Evolutionary conservation across 768 basidiomycete species (phyloP), one percentile per base, ranked within the genome.

Genomic region (Termitomyces sp.): DNA sequence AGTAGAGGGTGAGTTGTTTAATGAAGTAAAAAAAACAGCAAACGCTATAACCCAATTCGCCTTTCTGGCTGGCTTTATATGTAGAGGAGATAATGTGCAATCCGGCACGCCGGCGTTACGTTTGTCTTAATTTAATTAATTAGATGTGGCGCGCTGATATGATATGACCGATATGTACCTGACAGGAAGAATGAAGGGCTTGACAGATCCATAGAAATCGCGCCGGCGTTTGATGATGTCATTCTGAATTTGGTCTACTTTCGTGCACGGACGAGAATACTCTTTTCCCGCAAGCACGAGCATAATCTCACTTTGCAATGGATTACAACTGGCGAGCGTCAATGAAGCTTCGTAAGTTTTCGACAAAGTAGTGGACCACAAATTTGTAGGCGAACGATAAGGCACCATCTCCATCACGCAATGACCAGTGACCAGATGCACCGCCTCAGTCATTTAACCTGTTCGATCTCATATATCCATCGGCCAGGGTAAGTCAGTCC

Each of bases 141-240:
- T 41, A 45, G 24, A 55, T 57, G 45, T 56, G 61, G 61, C 61
- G 56, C 54, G 50, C 53, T 30, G 46, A 10, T 9, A 41, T 59
- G 58, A 55, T 57, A 33, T 57, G 56, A 14, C 36, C 38, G 35
- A 40, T 41, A 20, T 40, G 40, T 41, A 41, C 52, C 40, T 52
- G 59, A 57, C 56, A 60, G 56, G 41, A 14, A 24, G 40, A 59
- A 56, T 62, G 55, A 41, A 40, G 16, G 33, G 38, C 24, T 22
- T 51, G 45, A 38, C n/a, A 54, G 49, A 51, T 49, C 49, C 22
- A 41, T 24, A 5, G 16, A 24, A n/a, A 46, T 36, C 33, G 16
- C 33, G 6, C 24, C 46, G 26, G 47, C 55, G 36, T 48, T 36
- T 16, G 30, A 51, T 57, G 49, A 36, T 57, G 33, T 52, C 41